phyloP scores from a whole-genome alignment of 306 rosid genomes.

The Astragalus membranaceus region DNA sequence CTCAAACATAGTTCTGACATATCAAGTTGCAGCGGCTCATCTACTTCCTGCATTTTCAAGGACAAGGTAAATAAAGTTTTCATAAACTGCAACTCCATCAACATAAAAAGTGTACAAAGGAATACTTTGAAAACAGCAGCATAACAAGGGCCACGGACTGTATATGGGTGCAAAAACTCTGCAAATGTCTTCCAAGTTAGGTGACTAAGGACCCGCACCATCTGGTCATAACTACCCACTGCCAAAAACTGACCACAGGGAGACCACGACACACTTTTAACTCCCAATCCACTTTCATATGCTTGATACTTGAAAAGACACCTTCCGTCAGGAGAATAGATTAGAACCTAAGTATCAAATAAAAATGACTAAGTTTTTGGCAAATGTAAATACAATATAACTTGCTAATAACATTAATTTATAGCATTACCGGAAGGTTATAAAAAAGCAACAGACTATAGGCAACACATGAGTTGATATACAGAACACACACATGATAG shows the following conservation, averaged over 20 bases:
- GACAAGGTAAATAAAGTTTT: conserved; percentile 14
- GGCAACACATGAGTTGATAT: neutral
- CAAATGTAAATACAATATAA: neutral
- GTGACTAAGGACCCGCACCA: conserved; percentile 90
- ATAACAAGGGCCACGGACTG: conserved; percentile 77
- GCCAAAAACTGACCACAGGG: conserved; percentile 97
- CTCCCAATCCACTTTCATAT: conserved; percentile 94
- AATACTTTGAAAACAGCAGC: conserved; percentile 83
- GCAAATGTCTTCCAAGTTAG: conserved; percentile 98
- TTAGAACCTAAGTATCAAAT: conserved; percentile 63
- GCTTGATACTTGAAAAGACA: conserved; percentile 93
- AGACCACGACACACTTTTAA: conserved; percentile 93
- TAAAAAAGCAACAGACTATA: neutral
- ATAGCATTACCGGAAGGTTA: neutral
- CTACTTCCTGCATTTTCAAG: conserved; percentile 68
- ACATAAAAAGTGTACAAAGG: conserved; percentile 15
- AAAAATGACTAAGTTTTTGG: conserved; percentile 13
- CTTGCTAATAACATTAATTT: neutral
- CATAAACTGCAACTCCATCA: conserved; percentile 1
- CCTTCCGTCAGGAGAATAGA: conserved; percentile 95
- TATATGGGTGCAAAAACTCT: conserved; percentile 78
- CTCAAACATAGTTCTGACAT: conserved; percentile 78
- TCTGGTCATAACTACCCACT: conserved; percentile 96
- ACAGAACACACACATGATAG: neutral
- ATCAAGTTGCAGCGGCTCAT: conserved; percentile 83